Base-by-base conservation (phyloP, 2,329 filamentous ascomycete genomes). In the Periconia sp. region DNA sequence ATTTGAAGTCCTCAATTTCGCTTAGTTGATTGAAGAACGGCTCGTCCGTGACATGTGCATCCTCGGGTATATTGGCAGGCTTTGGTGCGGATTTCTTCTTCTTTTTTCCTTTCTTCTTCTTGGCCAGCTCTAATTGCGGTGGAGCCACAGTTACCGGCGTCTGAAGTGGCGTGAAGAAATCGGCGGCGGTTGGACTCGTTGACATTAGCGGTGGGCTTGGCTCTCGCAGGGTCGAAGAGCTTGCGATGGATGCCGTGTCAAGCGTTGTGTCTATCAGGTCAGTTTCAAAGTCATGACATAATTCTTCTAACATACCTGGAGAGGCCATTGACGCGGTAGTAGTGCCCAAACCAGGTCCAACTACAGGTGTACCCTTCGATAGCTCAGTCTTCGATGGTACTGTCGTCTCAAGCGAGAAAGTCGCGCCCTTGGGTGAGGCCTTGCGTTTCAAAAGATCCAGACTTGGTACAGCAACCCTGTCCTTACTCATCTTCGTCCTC, bases 81-180 rank as follows among this genome's bases (percentile, higher is more conserved):
- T 23, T 16, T 10, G 12, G 4, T 10, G 6, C 33, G 8, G 21
- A 2, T 10, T 31, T 26, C 26, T 15, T 30, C 26, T 39, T 39
- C 21, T 50, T 56, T 72, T 77, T 78, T 68, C 65, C 68, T 25
- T 57, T 59, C 30, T 52, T 59, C 11, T 54, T 60, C 33, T 59
- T 56, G 2, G 39, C n/a, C 8, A 24, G 15, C 29, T 44, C 41
- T 16, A n/a, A 4, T 12, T 11, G 25, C 15, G 5, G 25, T 12
- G 5, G 25, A 12, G 5, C 25, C 15, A 28, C 11, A 5, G 25
- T 12, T 3, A 33, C 41, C 8, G 52, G 46, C 5, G 50, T 54
- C 23, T 50, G 48, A 24, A 48, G 11, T 4, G 48, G 50, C 5
- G 46, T 55, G 29, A 46, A 36, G 26, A 50, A 56, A 3, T 51